Base-by-base conservation (phyloP, 768 basidiomycete species). In the button mushroom (Agaricus bisporus) region DNA sequence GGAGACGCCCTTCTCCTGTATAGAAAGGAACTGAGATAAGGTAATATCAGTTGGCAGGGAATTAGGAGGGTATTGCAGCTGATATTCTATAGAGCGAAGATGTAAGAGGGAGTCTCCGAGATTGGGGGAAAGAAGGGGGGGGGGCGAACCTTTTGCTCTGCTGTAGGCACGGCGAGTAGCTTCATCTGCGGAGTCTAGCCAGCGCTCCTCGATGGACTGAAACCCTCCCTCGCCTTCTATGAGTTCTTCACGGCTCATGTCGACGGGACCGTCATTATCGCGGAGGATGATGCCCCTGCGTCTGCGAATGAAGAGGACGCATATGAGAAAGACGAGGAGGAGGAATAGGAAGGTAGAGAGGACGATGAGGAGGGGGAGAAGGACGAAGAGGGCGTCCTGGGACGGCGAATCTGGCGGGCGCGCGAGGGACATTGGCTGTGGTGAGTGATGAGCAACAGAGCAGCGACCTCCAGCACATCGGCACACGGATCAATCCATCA, bases 11-110 rank as follows among this genome's bases (percentile, higher is more conserved):
- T 99, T 99, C 72, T 99, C 97, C 67, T 99, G 97, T 54, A 99
- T 99, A 25, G 95, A 94, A 18, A 99, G 84, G 71, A 98, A 98
- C 64, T 99, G 97, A 8, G 95, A 95, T 49, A 99, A 77, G 1
- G 95, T 99, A 70, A 99, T 98, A 68, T 99, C 97, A 48, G 95
- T 95, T 20, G 95, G 91, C 41, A 88, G 77, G n/a, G 97, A 98
- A 65, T 95, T 93, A 29, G 97, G 95, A 4, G 90, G 91, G 68
- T 95, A 95, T 66, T 90, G 86, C 22, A 85, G 57, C 64, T 93
- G 91, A 65, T 83, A 86, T 48, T 90, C 91, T 93, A 66, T 22
- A 5, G 38, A 46, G 49, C 51, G 51, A 15, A 56, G 15, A 41
- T 36, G 46, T 48, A 41, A 56, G 41, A 50, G 26, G 44, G 38